Percentiles rank a stretch among this genome's conserved stretches.
Conservation (phyloP, 2,329 filamentous ascomycete species). For the Aspergillus chevalieri region DNA sequence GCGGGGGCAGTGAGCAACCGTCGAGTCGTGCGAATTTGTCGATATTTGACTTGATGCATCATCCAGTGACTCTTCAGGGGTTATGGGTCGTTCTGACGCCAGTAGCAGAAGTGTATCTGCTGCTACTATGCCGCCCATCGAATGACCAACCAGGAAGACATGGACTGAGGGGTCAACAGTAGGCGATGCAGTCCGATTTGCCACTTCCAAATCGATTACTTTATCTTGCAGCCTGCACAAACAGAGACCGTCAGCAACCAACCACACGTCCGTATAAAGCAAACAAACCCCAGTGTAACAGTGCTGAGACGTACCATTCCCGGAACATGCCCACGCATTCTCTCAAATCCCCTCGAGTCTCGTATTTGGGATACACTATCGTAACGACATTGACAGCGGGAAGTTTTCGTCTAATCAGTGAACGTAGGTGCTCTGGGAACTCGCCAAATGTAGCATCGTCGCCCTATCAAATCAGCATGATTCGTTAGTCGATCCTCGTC, state of each 20-base stretch:
- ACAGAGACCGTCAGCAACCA: neutral
- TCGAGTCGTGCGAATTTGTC: constrained; percentile 1
- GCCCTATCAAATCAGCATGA: constrained; percentile 28
- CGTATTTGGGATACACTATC: constrained; percentile 45
- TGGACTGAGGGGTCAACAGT: constrained; percentile 81
- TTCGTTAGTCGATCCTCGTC: constrained; percentile 3
- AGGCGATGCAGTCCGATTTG: constrained; percentile 69
- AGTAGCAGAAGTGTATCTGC: constrained; percentile 79
- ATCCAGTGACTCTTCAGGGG: constrained; percentile 24
- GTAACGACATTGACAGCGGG: constrained; percentile 37
- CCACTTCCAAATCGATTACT: constrained; percentile 91
- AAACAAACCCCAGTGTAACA: neutral
- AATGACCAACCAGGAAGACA: constrained; percentile 77
- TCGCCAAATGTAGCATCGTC: constrained; percentile 44
- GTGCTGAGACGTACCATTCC: constrained; percentile 37
- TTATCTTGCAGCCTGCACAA: constrained; percentile 69
- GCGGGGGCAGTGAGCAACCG: constrained; percentile 10
- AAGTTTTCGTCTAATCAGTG: constrained; percentile 37
- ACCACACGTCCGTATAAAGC: neutral
- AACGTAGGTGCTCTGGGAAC: constrained; percentile 41
- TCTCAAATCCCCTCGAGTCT: constrained; percentile 44
- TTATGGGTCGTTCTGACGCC: constrained; percentile 56
- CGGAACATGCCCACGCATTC: constrained; percentile 41
- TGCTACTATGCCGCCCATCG: constrained; percentile 89
- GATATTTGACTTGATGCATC: constrained; percentile 9